Evolutionary conservation across 805 yeast genomes (phyloP), one percentile per base, ranked within the genome.

Genomic region (Metschnikowia bowlesiae): DNA sequence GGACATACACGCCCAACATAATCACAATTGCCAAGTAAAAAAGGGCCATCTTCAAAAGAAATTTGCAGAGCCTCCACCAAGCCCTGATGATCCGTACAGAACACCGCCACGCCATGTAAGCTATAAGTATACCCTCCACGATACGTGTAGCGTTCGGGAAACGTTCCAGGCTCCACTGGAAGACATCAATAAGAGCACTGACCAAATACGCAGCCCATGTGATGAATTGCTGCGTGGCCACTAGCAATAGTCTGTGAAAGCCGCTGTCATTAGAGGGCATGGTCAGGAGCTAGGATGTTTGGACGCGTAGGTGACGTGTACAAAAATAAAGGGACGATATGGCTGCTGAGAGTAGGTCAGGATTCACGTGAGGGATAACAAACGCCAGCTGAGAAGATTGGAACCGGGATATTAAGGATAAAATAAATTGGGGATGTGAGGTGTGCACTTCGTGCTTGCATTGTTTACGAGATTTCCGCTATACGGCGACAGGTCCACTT

Each of bases 11-110:
- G 18, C 47, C 46, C 26, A 46, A 28, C 3, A 40, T 39, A 32
- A 41, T 14, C 11, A 40, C 11, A 6, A 44, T 29, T n/a, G 46
- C 30, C 37, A 31, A 28, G 32, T 31, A 39, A 18, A 51, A 28
- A 2, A 55, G 8, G 5, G 34, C 40, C 14, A 46, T 51, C 41
- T 53, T 53, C 22, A 45, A 26, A 14, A 39, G 36, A 11, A 53
- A 52, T 33, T 37, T 38, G 29, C 50, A 31, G 37, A 53, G 30
- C 10, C 48, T 37, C 48, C 54, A 49, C 59, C 59, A 55, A 28
- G 54, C 37, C 39, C 45, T 31, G 29, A 55, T 5, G 36, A 55
- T 48, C 31, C 57, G 18, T 32, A 40, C 46, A 42, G 47, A 38
- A 39, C 49, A 22, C 14, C 41, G 41, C 46, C 53, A 54, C 26